Conservation (phyloP, 1,139 yeast genomes). For the Scheffersomyces titani region DNA sequence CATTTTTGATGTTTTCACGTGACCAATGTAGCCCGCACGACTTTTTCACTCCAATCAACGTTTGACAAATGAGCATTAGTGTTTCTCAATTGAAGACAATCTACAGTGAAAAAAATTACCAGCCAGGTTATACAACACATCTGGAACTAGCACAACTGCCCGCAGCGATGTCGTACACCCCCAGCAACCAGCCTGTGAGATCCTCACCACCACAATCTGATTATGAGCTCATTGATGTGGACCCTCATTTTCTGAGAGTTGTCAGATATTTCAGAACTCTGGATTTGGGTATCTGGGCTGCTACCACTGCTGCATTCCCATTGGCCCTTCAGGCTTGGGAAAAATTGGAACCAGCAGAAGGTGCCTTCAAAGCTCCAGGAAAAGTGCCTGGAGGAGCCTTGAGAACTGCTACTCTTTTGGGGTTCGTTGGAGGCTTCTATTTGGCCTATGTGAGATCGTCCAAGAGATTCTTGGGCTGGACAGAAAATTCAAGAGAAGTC, state of each 20-base stretch:
- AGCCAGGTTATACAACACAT: not conserved
- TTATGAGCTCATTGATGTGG: conserved; percentile 67
- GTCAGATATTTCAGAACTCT: conserved; percentile 70
- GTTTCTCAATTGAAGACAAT: not conserved
- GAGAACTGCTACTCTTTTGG: conserved; percentile 61
- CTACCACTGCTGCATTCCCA: conserved; percentile 67
- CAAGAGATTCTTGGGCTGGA: conserved; percentile 76
- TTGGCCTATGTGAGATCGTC: conserved; percentile 66
- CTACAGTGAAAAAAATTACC: not conserved
- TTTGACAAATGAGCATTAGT: conserved; percentile 24
- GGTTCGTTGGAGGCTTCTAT: conserved; percentile 71
- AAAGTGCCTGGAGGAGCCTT: conserved; percentile 60
- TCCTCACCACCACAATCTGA: conserved; percentile 45
- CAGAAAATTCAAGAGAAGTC: conserved; percentile 75
- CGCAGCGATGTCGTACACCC: conserved; percentile 41
- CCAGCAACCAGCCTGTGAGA: conserved; percentile 45
- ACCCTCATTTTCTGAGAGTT: conserved; percentile 75
- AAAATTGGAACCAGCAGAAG: conserved; percentile 61
- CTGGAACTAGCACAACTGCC: conserved; percentile 3
- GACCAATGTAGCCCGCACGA: conserved; percentile 4
- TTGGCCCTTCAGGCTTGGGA: conserved; percentile 62
- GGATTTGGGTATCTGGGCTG: conserved; percentile 68
- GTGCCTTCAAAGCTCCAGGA: conserved; percentile 55
- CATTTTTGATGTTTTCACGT: not conserved
- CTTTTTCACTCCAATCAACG: conserved; percentile 30